Base-by-base conservation (phyloP, 2,329 filamentous ascomycete species). In the Rachicladosporium sp. region DNA sequence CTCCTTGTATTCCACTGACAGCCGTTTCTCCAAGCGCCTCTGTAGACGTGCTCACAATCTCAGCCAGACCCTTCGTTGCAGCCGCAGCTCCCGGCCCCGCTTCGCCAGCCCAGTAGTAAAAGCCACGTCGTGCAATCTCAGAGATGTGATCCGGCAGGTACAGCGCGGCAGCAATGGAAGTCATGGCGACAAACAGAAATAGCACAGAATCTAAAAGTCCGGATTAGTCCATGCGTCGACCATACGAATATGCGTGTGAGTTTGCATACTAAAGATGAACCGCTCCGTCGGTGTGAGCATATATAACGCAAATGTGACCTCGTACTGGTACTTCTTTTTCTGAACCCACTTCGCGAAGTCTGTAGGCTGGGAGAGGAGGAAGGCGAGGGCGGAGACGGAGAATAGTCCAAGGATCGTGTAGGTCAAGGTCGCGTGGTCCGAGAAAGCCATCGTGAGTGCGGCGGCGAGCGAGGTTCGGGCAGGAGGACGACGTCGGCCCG, bases 221-320 rank as follows among this genome's bases (percentile, higher is more conserved):
- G 23, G 4, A 8, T 27, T 27, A 27, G 23, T 27, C 23, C 23
- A 7, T 27, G 23, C 23, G 23, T 27, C 23, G 23, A 27, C 23
- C 23, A 27, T 27, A 27, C 23, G 23, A 8, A 27, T 27, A 6
- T 27, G 23, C 6, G 6, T 27, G 23, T 27, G 3, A 8, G 23
- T 27, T 27, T 27, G 65, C 86, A 42, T 74, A 96, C 91, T 96
- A 66, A 96, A 93, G 54, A 94, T 80, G 65, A 94, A 89, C 63
- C 94, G 94, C 70, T 98, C 91, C 38, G 82, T 87, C 1, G 87
- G 82, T 30, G 88, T 95, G 53, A 95, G 81, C 83, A 98, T 96
- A 72, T 98, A 96, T 19, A 96, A 75, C 45, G 83, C 82, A 64
- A 93, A 91, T 9, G 89, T 95, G 61, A 96, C 89, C 68, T 98